phyloP scores from a whole-genome alignment of 2,329 filamentous ascomycete species.

The Xylariaceae sp. region DNA sequence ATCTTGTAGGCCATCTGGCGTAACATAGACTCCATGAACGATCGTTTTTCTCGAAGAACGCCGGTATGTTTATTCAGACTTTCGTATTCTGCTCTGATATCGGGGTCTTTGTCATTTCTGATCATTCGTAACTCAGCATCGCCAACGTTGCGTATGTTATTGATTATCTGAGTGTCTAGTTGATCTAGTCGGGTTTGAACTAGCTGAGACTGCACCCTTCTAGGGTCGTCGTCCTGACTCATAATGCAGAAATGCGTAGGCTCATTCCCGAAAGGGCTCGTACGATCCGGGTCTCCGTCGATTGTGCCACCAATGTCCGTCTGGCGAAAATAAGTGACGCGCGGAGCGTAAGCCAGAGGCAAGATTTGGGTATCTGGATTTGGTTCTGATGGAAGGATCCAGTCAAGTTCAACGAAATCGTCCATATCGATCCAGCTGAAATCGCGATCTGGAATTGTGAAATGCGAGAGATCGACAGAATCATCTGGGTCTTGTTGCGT shows the following conservation, averaged over 20 bases:
- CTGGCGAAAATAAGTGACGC: slow-evolving; percentile 96
- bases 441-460: slow-evolving; percentile 94
- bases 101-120: slow-evolving; percentile 56
- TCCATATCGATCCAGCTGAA: slow-evolving; percentile 99
- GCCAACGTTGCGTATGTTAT: slow-evolving; percentile 73
- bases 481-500: slow-evolving; percentile 58
- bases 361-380: slow-evolving; percentile 95
- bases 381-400: slow-evolving; percentile 87
- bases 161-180: slow-evolving; percentile 76
- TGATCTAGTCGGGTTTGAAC: slow-evolving; percentile 81
- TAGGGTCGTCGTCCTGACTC: slow-evolving; percentile 87
- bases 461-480: slow-evolving; percentile 78
- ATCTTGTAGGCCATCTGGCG: slow-evolving; percentile 52
- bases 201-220: slow-evolving; percentile 84
- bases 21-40: slow-evolving; percentile 65
- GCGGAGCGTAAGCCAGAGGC: slow-evolving; percentile 88
- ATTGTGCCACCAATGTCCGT: slow-evolving; percentile 88
- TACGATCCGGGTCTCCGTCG: slow-evolving; percentile 78
- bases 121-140: slow-evolving; percentile 75
- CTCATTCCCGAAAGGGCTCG: slow-evolving; percentile 90
- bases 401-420: slow-evolving; percentile 97
- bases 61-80: slow-evolving; percentile 60
- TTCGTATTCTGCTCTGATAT: slow-evolving; percentile 64
- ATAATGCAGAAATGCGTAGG: slow-evolving; percentile 95
- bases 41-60: slow-evolving; percentile 63